phyloP scores from a whole-genome alignment of 495 filamentous ascomycete genomes.

The Hypoxylon lienhwacheense region DNA sequence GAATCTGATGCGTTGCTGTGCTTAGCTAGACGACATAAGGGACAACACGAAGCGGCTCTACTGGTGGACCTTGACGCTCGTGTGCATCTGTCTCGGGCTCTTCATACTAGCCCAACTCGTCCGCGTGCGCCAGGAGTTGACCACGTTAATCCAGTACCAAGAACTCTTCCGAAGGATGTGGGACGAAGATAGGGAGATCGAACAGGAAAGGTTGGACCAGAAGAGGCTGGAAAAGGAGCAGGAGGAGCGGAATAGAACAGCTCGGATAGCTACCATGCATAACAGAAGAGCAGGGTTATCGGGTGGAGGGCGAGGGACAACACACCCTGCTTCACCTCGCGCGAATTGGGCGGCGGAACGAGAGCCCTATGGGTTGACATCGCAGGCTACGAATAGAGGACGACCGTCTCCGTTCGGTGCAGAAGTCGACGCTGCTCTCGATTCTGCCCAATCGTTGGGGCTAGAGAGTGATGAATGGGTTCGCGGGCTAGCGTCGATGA shows the following conservation, averaged over 20 bases:
- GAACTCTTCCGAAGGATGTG: conserved; percentile 25
- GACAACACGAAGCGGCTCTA: conserved; percentile 16
- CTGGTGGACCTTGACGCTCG: conserved; percentile 27
- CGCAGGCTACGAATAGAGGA: not conserved
- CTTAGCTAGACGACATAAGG: conserved; percentile 24
- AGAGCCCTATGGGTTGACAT: not conserved
- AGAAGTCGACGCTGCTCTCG: conserved; percentile 1
- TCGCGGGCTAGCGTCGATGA: conserved; percentile 4
- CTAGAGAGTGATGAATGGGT: conserved; percentile 12
- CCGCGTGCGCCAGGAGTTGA: conserved; percentile 13
- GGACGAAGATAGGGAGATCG: conserved; percentile 20
- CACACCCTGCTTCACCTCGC: not conserved
- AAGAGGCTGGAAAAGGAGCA: not conserved
- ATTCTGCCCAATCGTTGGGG: not conserved
- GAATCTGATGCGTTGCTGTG: not conserved
- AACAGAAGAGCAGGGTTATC: not conserved
- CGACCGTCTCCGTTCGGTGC: conserved; percentile 3
- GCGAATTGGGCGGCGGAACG: not conserved
- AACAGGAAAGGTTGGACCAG: conserved; percentile 6
- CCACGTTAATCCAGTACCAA: conserved; percentile 17
- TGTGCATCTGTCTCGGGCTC: conserved; percentile 19
- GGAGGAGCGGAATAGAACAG: not conserved
- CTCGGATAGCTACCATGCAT: not conserved
- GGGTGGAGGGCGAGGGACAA: not conserved
- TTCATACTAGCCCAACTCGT: conserved; percentile 24